These are phyloP conservation scores for Ogataea pignaliae DNA, from an alignment of 805 yeast genomes.

Conservation along the genomic window DNA sequence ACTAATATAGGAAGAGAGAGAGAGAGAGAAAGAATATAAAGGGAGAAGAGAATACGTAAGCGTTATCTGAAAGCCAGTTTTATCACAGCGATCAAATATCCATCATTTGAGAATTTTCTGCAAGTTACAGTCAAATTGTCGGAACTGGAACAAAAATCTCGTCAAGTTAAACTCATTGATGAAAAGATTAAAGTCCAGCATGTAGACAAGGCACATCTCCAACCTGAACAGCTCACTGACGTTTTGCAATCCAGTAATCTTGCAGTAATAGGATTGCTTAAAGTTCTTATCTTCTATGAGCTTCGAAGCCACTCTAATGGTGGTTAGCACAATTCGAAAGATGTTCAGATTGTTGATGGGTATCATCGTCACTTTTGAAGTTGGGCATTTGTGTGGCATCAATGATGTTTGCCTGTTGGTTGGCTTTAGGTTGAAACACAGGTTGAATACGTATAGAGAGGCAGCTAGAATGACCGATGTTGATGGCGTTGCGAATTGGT, in stretches of 20 bases:
- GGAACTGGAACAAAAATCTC: conserved; percentile 30
- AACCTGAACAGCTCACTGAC: conserved; percentile 34
- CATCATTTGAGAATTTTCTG: conserved; percentile 1
- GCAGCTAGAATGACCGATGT: conserved; percentile 30
- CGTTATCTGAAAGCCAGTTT: too few relatives aligned
- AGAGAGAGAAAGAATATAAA: too few relatives aligned
- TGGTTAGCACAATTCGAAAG: conserved; percentile 36
- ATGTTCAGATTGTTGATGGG: conserved; percentile 34
- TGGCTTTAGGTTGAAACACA: conserved; percentile 25
- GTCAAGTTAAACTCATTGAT: conserved; percentile 33
- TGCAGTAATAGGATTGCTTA: conserved; percentile 38
- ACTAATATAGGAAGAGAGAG: too few relatives aligned
- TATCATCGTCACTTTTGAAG: conserved; percentile 17
- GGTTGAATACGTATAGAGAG: conserved; percentile 27
- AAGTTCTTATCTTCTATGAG: conserved; percentile 41
- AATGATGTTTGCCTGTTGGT: conserved; percentile 7
- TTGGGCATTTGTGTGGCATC: conserved; percentile 9
- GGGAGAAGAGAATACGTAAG: too few relatives aligned
- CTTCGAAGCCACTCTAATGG: conserved; percentile 36
- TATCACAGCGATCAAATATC: too few relatives aligned
- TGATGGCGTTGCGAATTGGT: conserved; percentile 27
- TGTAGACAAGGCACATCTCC: conserved; percentile 38
- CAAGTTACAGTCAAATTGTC: conserved; percentile 18
- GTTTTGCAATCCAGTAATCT: conserved; percentile 40
- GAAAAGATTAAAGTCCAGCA: conserved; percentile 37